Evolutionary conservation across 2,329 filamentous ascomycete genomes (phyloP), one percentile per base, ranked within the genome.

Genomic region (Aspergillus pseudotamarii): DNA sequence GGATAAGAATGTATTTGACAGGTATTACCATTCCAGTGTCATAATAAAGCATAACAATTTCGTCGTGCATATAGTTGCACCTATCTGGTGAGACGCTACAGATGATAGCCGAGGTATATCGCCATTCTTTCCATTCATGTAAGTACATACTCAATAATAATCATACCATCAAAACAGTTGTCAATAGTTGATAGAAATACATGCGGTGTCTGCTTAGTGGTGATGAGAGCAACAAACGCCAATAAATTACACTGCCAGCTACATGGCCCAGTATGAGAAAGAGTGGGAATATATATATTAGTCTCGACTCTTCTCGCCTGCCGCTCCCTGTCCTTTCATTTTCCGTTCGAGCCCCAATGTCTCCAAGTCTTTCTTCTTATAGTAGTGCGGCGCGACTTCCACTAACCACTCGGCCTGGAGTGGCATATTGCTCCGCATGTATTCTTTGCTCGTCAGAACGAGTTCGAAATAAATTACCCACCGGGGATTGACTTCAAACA

Each of bases 401-500:
- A 88, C 86, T 70, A 99, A 76, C 94, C 94, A 97, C 74, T 89
- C 88, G 0, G 91, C 84, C 73, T 96, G 89, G 58, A 98, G 86
- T 1, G 93, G 93, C 84, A 97, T 89, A 63, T 91, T 91, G 71
- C 88, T 92, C 28, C 94, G 85, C 89, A 97, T 96, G 77, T 94
- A 99, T 82, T 97, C 94, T 82, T 96, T 96, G 28, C 91, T 96
- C 28, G 95, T 99, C 71, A 98, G 85, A 9, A 98, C 92, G 23
- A 99, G 83, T 59, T 88, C 90, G 74, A 91, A 92, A 78, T 95
- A 99, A 19, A 97, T 87, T 16, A 97, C 88, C 86, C 91, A 95
- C 76, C 92, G 92, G 11, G 94, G 93, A 67, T 94, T 89, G 1
- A 87, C 85, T 64, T 92, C 88, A 81, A 92, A 91, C 66, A 97